Base-by-base conservation (phyloP, 2,329 filamentous ascomycete genomes). In the Hymenoscyphus occultus region DNA sequence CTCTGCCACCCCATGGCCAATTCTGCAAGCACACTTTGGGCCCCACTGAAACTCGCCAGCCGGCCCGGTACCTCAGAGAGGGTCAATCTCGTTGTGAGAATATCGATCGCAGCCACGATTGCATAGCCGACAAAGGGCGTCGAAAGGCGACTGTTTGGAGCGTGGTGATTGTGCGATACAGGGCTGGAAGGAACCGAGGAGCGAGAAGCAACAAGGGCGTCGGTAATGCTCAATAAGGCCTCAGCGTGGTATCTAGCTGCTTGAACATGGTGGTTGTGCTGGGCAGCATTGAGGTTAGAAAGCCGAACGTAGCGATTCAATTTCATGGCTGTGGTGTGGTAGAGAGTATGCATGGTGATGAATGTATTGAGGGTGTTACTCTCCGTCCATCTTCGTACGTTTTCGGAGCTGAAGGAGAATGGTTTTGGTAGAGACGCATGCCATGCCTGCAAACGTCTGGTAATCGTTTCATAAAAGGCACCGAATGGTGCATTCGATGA, bases 301-400 rank as follows among this genome's bases (percentile, higher is more conserved):
- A 78, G 76, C 10, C 80, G 79, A 13, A 82, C 81, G 71, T 89
- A 84, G 48, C 90, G 83, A 70, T 89, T 88, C 39, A 91, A 79
- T 69, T 87, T 86, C 76, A 90, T 83, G 71, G 86, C 76, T 0
- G 86, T 82, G 58, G 85, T 82, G 73, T 89, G 83, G 73, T 89
- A 89, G n/a, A 90, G 78, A 35, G 89, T 78, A 74, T 91, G 88
- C 75, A 90, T 83, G 1, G 83, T 84, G 63, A 90, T 77, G 72
- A 88, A 88, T 0, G 82, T 81, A 5, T 86, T 86, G 1, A 83
- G 79, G 69, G 83, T 84, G 32, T 83, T 82, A 39, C 78, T 77
- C 14, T 80, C 76, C 6, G 85, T 80, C 54, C 83, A 84, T 39
- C 79, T 78, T 56, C 86, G 81, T 14, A 91, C 77, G 64, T 89